Conservation (phyloP, 768 basidiomycete species). For the Tephrocybe rancida region DNA sequence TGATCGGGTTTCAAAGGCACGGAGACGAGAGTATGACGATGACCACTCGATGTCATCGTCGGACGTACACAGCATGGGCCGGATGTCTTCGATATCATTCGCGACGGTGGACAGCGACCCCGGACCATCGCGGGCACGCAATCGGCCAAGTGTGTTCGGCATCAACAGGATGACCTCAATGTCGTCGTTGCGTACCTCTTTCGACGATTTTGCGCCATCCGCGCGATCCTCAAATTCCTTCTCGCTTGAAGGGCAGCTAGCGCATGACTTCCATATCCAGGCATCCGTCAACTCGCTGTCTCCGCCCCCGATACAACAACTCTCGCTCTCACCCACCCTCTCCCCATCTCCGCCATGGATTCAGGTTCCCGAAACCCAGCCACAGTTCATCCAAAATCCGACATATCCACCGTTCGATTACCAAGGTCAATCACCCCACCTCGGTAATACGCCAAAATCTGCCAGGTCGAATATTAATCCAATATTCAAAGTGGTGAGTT, state of each 20-base stretch:
- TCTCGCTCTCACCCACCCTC: conserved; percentile 70
- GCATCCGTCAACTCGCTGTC: conserved; percentile 73
- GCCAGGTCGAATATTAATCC: conserved; percentile 78
- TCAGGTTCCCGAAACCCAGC: conserved; percentile 42
- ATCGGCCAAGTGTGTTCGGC: conserved; percentile 61
- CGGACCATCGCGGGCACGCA: conserved; percentile 69
- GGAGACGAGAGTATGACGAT: conserved; percentile 84
- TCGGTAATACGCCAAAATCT: conserved; percentile 62
- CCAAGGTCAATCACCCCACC: conserved; percentile 58
- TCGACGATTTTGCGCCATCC: conserved; percentile 73
- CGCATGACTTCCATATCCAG: conserved; percentile 72
- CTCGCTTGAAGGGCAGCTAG: conserved; percentile 74
- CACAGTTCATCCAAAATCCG: conserved; percentile 29
- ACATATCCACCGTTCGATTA: conserved; percentile 53
- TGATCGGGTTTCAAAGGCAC: conserved; percentile 73
- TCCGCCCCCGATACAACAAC: conserved; percentile 74
- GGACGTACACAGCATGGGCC: conserved; percentile 75
- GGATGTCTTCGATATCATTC: conserved; percentile 79
- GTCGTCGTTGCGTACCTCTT: conserved; percentile 74
- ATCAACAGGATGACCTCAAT: conserved; percentile 78
- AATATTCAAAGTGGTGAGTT: conserved; percentile 89
- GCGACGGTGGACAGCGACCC: conserved; percentile 88
- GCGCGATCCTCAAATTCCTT: conserved; percentile 81
- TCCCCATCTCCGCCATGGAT: conserved; percentile 60
- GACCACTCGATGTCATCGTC: conserved; percentile 92